Conservation (phyloP, 495 filamentous ascomycete species). For the Daldinia caldariorum region DNA sequence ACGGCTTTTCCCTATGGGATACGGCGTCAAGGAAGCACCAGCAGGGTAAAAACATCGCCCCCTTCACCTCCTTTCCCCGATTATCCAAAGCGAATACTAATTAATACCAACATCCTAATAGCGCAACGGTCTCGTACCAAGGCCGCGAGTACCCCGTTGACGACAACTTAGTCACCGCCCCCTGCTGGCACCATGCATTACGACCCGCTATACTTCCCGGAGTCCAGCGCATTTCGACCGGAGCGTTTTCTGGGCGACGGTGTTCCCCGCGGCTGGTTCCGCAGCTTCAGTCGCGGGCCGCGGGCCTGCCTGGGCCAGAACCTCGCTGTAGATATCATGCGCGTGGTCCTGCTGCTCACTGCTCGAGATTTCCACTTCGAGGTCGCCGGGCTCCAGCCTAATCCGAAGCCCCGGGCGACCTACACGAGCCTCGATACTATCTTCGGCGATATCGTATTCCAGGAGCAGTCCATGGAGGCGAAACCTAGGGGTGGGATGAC, state of each 20-base stretch:
- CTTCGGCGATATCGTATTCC: neutral
- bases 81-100: neutral
- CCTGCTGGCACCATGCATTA: neutral
- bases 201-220: neutral
- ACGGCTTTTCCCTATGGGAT: slow-evolving; percentile 1
- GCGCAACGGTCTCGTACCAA: slow-evolving; percentile 1
- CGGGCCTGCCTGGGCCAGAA: neutral
- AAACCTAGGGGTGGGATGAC: neutral
- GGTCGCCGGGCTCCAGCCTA: neutral
- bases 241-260: neutral
- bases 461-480: neutral
- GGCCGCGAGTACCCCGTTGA: neutral
- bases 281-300: neutral
- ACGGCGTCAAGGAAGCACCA: neutral
- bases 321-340: neutral
- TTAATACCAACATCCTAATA: neutral
- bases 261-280: neutral
- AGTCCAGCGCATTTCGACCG: neutral
- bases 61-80: neutral
- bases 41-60: neutral
- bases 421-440: neutral
- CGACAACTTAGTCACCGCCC: neutral
- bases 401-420: neutral
- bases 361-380: neutral
- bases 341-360: neutral